Evolutionary conservation across 495 filamentous ascomycete species (phyloP).

Genomic region (Penicillium pancosmium): DNA sequence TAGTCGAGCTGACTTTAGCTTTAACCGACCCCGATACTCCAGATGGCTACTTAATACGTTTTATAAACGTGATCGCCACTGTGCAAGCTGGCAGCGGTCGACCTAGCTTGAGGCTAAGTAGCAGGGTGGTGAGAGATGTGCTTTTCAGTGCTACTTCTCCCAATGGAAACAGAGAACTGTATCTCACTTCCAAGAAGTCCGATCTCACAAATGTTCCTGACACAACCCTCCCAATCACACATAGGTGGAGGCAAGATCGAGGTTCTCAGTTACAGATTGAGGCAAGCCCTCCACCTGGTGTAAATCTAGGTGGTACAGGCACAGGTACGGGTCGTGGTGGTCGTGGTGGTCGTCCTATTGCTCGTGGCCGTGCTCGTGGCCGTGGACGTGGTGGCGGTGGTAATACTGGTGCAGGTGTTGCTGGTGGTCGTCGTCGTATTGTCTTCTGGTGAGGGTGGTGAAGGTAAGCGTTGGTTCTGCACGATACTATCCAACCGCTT

Average conservation of each 20-base stretch:
- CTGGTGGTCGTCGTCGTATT: too few relatives aligned
- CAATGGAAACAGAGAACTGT: neutral
- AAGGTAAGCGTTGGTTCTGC: too few relatives aligned
- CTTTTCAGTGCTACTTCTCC: neutral
- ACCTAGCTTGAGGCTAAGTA: neutral
- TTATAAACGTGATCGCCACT: neutral
- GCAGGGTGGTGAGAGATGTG: neutral
- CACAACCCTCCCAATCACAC: neutral
- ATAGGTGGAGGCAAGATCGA: neutral
- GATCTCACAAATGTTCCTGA: neutral
- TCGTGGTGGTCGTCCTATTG: too few relatives aligned
- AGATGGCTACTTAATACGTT: neutral
- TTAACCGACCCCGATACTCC: neutral
- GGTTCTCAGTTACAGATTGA: neutral
- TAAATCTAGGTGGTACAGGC: too few relatives aligned
- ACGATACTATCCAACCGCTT: too few relatives aligned
- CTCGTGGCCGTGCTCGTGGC: too few relatives aligned
- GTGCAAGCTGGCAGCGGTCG: neutral
- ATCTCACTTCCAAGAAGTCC: neutral
- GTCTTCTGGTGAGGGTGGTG: too few relatives aligned
- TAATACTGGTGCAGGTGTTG: too few relatives aligned
- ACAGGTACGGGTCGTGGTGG: too few relatives aligned
- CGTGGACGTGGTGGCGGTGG: too few relatives aligned
- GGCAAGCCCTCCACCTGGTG: too few relatives aligned
- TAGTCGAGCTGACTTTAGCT: neutral